phyloP scores from a whole-genome alignment of 1,139 yeast genomes.

The Yamadazyma mexicana region DNA sequence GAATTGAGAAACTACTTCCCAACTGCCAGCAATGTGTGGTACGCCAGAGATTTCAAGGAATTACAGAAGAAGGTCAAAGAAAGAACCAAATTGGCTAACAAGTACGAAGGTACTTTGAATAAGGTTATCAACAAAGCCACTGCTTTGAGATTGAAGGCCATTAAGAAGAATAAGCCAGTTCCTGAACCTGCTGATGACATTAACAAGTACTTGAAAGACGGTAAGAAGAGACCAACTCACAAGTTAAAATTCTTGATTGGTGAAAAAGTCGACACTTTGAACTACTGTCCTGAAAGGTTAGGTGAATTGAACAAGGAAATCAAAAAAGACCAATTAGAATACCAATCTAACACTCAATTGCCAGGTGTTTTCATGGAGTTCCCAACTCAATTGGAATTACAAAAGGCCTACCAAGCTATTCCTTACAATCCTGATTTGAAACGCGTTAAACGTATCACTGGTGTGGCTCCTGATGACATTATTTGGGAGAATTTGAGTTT shows the following conservation, averaged over 20 bases:
- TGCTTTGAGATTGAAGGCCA: slow-evolving; percentile 53
- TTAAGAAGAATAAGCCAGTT: slow-evolving; percentile 53
- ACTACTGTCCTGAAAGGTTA: slow-evolving; percentile 64
- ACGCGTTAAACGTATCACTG: slow-evolving; percentile 61
- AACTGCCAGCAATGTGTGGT: slow-evolving; percentile 60
- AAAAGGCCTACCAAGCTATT: slow-evolving; percentile 80
- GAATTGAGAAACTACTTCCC: slow-evolving; percentile 59
- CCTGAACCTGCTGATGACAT: slow-evolving; percentile 62
- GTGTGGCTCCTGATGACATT: slow-evolving; percentile 70
- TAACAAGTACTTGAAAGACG: slow-evolving; percentile 51
- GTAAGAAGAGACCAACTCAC: slow-evolving; percentile 71
- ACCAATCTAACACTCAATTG: slow-evolving; percentile 46
- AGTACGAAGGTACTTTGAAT: slow-evolving; percentile 62
- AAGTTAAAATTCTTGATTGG: slow-evolving; percentile 61
- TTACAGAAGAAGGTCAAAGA: slow-evolving; percentile 55
- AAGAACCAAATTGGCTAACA: slow-evolving; percentile 52
- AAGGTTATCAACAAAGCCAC: slow-evolving; percentile 56
- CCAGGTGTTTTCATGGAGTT: slow-evolving; percentile 87
- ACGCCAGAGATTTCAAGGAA: slow-evolving; percentile 57
- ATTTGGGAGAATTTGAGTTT: slow-evolving; percentile 74
- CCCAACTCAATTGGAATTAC: slow-evolving; percentile 83
- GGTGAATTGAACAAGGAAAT: slow-evolving; percentile 70
- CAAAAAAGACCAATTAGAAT: slow-evolving; percentile 52
- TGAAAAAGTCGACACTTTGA: slow-evolving; percentile 81
- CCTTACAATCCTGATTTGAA: slow-evolving; percentile 68